Base-by-base conservation (phyloP, 305 asterid genomes). In the Solanum hybrid region DNA sequence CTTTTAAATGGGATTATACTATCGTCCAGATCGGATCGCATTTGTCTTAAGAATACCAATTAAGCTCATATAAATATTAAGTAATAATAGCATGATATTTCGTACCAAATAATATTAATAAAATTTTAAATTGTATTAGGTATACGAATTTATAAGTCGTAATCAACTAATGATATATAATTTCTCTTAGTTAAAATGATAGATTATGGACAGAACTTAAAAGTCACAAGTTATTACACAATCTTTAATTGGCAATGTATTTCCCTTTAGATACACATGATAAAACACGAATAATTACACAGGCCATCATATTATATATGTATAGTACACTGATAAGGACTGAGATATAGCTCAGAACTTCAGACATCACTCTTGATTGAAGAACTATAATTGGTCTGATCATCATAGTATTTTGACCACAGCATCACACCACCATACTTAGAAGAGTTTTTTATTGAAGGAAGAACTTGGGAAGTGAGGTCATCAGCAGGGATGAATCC, bases 391-490 rank as follows among this genome's bases (percentile, higher is more conserved):
- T 83, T 34, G 42, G 80, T 71, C 16, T 84, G 85, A 34, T 89
- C 91, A 73, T 89, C 89, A 10, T 46, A 84, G 31, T 84, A 89
- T 61, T 85, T 85, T 7, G 91, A 89, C 86, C 79, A 85, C 86
- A 89, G 12, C 91, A 89, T 89, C 3, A 89, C 91, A 46, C 91
- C 89, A 31, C 91, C 91, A 85, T 89, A 85, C 89, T 89, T 74
- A n/a, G 26, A 1, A 14, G 91, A 89, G 2, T 11, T 77, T 5
- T 89, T 89, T 9, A 89, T 89, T 22, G 51, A 20, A 6, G 91
- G 91, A 51, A 89, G 78, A 24, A 89, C 37, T 46, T 89, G 35
- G 5, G 89, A 46, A 75, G 31, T 89, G 36, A 89, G 73, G 10
- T 71, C 89, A 71, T 28, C n/a, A 11, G 73, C 86, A 6, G 89